Evolutionary conservation across 345 rosid species (phyloP).

Genomic region (Chamaenerion angustifolium): DNA sequence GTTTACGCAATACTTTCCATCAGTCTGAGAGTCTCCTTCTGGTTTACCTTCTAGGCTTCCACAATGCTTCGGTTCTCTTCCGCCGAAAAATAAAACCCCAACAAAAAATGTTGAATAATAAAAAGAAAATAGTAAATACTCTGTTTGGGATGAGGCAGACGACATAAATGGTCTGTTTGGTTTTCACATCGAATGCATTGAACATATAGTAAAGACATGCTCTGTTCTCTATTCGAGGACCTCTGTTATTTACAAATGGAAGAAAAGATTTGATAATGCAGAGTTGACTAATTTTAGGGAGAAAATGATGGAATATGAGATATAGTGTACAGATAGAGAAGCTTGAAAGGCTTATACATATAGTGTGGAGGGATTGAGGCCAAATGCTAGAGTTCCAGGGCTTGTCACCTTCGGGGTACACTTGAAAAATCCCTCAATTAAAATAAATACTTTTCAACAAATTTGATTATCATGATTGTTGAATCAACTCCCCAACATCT

Average conservation of each 20-base stretch:
- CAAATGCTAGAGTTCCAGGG: constrained; percentile 99
- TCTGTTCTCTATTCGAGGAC: no score
- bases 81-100: no score
- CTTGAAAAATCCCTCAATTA: background rate
- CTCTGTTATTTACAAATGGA: no score
- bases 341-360: constrained; percentile 93
- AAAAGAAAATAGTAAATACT: no score
- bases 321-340: constrained; percentile 86
- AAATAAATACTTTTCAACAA: no score
- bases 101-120: no score
- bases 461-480: no score
- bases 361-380: constrained; percentile 92
- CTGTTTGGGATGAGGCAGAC: constrained; percentile 95
- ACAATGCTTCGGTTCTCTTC: no score
- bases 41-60: no score
- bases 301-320: constrained; percentile 94
- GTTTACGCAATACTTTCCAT: no score
- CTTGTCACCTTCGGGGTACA: constrained; percentile 98
- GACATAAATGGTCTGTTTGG: constrained; percentile 98
- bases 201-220: constrained; percentile 56
- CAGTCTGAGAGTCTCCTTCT: no score
- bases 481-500: constrained; percentile 3
- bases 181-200: constrained; percentile 90
- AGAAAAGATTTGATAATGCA: no score
- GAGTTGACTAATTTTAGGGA: constrained; percentile 31